Conservation (phyloP, 441 rosid species). For the Populus tomentosa region DNA sequence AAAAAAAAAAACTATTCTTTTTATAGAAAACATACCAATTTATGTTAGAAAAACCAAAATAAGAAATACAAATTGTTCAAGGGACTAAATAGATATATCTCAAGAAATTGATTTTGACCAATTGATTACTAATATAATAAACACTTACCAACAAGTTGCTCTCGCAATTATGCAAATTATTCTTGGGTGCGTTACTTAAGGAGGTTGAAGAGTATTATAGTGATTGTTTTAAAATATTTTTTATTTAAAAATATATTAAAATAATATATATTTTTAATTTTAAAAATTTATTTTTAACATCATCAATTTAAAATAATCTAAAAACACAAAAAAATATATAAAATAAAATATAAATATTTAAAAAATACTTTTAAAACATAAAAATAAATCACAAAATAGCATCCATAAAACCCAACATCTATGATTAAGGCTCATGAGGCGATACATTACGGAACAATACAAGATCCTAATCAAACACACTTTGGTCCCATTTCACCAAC, state of each 20-base stretch:
- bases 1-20: too few relatives aligned
- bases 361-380: too few relatives aligned
- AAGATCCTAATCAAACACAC: slow-evolving; percentile 15
- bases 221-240: too few relatives aligned
- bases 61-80: not conserved
- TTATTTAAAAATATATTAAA: not conserved
- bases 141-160: not conserved
- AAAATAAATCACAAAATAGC: not conserved
- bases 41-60: not conserved
- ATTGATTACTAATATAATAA: not conserved
- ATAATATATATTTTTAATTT: too few relatives aligned
- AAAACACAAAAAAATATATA: too few relatives aligned
- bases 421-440: slow-evolving; percentile 29
- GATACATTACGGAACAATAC: slow-evolving; percentile 30
- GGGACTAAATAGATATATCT: not conserved
- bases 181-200: slow-evolving; percentile 9
- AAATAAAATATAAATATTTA: too few relatives aligned
- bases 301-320: too few relatives aligned
- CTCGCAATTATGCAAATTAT: not conserved
- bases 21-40: not conserved
- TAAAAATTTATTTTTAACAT: too few relatives aligned
- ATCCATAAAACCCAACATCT: slow-evolving; percentile 10
- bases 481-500: slow-evolving; percentile 10
- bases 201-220: not conserved
- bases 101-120: too few relatives aligned